These are phyloP conservation scores for Phytopythium kandeliae DNA, from an alignment of 352 stramenopile genomes.

Conservation along the genomic window DNA sequence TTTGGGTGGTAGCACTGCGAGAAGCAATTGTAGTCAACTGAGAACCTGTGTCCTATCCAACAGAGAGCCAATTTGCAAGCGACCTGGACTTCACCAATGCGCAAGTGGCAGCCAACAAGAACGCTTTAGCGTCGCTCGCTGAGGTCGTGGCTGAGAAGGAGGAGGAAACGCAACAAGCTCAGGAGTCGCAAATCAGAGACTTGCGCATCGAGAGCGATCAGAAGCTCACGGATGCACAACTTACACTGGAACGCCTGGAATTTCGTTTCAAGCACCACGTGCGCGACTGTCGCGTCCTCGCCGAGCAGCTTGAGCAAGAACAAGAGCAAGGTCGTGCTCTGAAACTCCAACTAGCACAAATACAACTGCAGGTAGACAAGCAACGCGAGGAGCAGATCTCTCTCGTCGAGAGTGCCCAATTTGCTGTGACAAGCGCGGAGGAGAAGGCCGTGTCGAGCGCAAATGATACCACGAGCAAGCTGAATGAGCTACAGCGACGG, in stretches of 20 bases:
- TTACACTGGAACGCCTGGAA: conserved; percentile 51
- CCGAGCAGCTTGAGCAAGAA: conserved; percentile 40
- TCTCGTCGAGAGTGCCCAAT: conserved; percentile 39
- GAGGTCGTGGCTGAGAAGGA: conserved; percentile 47
- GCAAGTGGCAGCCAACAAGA: conserved; percentile 43
- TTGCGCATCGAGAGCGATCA: conserved; percentile 42
- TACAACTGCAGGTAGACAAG: conserved; percentile 34
- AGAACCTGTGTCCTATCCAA: not conserved
- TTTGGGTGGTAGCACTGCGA: not conserved
- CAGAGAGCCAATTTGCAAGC: conserved; percentile 43
- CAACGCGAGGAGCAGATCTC: conserved; percentile 41
- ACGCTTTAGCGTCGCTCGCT: conserved; percentile 28
- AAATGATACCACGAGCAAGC: conserved; percentile 18
- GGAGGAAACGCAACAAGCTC: conserved; percentile 28
- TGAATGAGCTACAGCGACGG: conserved; percentile 44
- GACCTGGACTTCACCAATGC: conserved; percentile 41
- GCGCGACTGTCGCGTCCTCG: conserved; percentile 39
- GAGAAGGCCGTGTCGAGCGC: conserved; percentile 16
- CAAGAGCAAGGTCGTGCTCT: conserved; percentile 34
- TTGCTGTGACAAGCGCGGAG: conserved; percentile 22
- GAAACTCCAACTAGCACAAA: conserved; percentile 34
- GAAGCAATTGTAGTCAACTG: too few species aligned
- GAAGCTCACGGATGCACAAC: conserved; percentile 33
- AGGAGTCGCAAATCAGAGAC: conserved; percentile 31
- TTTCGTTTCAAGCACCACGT: conserved; percentile 65